Evolutionary conservation across 2,329 filamentous ascomycete genomes (phyloP).

Genomic region (Cercospora nicotianae): DNA sequence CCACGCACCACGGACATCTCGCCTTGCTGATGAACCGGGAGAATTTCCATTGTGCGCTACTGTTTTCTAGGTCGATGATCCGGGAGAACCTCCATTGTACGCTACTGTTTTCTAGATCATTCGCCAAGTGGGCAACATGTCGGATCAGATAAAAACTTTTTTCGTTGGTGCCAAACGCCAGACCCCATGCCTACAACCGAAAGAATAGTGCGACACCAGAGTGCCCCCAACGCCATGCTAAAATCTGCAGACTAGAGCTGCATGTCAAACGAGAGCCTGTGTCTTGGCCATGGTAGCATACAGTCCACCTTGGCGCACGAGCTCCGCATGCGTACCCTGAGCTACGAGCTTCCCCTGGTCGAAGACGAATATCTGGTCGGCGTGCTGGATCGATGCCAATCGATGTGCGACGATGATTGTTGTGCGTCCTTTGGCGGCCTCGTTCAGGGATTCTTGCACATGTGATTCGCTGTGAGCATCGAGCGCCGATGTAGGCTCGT

Average conservation of each 20-base stretch:
- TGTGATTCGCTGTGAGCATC: slow-evolving; percentile 49
- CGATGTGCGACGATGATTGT: slow-evolving; percentile 77
- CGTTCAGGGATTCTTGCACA: slow-evolving; percentile 45
- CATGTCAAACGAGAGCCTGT: slow-evolving; percentile 35
- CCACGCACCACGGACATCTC: not conserved
- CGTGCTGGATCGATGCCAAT: slow-evolving; percentile 74
- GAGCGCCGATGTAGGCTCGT: slow-evolving; percentile 50
- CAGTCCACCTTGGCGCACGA: slow-evolving; percentile 51
- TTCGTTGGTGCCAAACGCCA: not conserved
- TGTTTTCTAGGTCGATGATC: not conserved
- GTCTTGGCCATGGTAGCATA: slow-evolving; percentile 45
- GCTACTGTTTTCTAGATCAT: slow-evolving; percentile 1
- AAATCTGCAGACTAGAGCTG: slow-evolving; percentile 1
- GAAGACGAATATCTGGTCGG: slow-evolving; percentile 77
- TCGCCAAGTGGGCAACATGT: not conserved
- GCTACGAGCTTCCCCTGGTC: slow-evolving; percentile 65
- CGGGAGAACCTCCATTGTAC: not conserved
- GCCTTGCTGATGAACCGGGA: not conserved
- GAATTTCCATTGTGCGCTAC: not conserved
- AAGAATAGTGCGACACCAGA: not conserved
- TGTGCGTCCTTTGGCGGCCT: slow-evolving; percentile 50
- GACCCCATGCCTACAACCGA: not conserved
- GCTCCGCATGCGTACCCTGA: slow-evolving; percentile 60
- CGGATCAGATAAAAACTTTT: slow-evolving; percentile 6
- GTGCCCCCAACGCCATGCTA: slow-evolving; percentile 13